These are phyloP conservation scores for Hexamita inflata DNA, from an alignment of 208 protist genomes.

Conservation along the genomic window DNA sequence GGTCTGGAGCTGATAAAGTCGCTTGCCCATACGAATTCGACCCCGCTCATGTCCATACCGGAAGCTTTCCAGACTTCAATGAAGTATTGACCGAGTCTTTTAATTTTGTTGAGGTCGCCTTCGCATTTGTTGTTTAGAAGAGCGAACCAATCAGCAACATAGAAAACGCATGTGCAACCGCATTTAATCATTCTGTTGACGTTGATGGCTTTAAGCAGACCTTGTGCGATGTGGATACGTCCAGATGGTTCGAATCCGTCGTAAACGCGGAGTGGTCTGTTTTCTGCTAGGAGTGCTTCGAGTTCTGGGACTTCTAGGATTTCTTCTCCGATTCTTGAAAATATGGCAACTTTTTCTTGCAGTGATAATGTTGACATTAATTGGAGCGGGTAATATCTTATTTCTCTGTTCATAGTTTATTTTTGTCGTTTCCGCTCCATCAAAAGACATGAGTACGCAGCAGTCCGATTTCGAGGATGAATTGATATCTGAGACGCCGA, in stretches of 20 bases:
- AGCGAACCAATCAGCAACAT: constrained; percentile 99
- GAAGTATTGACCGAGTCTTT: constrained; percentile 79
- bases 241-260: constrained; percentile 97
- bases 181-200: constrained; percentile 85
- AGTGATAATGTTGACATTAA: no score
- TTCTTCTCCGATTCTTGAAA: constrained; percentile 70
- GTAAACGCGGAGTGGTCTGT: constrained; percentile 70
- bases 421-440: no score
- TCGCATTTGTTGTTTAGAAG: constrained; percentile 97
- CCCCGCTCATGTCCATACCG: constrained; percentile 86
- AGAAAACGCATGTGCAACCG: constrained; percentile 90
- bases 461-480: no score
- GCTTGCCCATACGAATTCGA: constrained; percentile 83
- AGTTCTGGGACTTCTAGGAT: constrained; percentile 77
- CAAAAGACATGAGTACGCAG: no score
- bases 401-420: no score
- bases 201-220: constrained; percentile 92
- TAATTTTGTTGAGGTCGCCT: constrained; percentile 87
- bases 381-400: no score
- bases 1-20: constrained; percentile 82
- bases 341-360: background rate
- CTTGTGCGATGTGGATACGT: constrained; percentile 97
- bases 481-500: no score
- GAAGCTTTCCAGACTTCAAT: constrained; percentile 92
- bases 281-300: constrained; percentile 65